A percentile compares a stretch with the other conserved stretches of the same genome.
These are phyloP conservation scores for Samsoniella hepiali DNA, from an alignment of 2,329 filamentous ascomycete species.

Conservation along the genomic window DNA sequence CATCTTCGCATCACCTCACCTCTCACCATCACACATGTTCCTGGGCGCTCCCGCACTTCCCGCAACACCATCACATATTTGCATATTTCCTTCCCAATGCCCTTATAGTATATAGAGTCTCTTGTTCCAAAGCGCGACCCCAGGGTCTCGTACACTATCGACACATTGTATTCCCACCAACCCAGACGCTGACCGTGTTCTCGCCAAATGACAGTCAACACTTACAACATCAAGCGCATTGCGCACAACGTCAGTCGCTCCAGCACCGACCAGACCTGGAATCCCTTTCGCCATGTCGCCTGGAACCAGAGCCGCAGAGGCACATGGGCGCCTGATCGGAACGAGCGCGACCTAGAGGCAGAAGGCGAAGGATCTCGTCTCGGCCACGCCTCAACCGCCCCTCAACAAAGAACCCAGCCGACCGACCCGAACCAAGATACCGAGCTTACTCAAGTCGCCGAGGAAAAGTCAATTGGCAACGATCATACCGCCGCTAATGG, in stretches of 20 bases:
- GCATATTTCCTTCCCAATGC: not conserved
- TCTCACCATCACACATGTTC: not conserved
- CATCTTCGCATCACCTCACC: not conserved
- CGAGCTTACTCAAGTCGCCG: conserved; percentile 19
- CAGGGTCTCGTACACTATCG: not conserved
- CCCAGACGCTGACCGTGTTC: conserved; percentile 6
- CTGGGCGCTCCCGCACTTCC: not conserved
- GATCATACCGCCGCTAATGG: conserved; percentile 24
- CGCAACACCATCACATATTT: not conserved
- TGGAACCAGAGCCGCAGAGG: conserved; percentile 33
- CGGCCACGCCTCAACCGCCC: conserved; percentile 35
- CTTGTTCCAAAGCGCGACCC: not conserved
- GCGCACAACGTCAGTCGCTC: conserved; percentile 43
- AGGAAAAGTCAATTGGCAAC: conserved; percentile 24
- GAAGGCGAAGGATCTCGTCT: conserved; percentile 31
- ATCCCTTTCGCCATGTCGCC: conserved; percentile 43
- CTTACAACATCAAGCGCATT: conserved; percentile 42
- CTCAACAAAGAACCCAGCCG: conserved; percentile 24
- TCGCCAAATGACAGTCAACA: conserved; percentile 40
- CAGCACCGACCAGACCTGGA: conserved; percentile 38
- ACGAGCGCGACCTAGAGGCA: conserved; percentile 24
- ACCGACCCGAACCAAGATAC: conserved; percentile 19
- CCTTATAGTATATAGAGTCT: not conserved
- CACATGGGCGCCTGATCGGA: conserved; percentile 35
- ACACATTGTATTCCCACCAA: not conserved